Conservation (phyloP, 2,329 filamentous ascomycete species). For the Talaromyces sp. region DNA sequence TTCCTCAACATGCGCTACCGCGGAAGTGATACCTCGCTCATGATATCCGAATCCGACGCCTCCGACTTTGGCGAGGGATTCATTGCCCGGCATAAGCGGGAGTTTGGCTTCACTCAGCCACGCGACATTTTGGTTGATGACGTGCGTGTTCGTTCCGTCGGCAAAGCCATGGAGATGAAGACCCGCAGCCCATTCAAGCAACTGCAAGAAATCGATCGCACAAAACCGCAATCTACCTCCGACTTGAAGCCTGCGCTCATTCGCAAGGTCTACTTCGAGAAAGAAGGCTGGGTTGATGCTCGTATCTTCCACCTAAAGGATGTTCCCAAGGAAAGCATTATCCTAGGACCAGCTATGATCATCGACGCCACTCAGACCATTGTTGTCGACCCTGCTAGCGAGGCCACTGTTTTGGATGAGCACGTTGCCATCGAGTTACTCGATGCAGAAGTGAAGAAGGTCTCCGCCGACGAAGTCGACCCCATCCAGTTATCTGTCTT, state of each 20-base stretch:
- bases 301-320: conserved; percentile 23
- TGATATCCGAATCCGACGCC: conserved; percentile 32
- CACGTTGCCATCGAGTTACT: conserved; percentile 81
- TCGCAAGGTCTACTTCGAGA: conserved; percentile 23
- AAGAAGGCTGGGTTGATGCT: conserved; percentile 20
- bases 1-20: conserved; percentile 42
- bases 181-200: conserved; percentile 15
- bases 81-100: conserved; percentile 31
- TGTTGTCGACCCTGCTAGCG: conserved; percentile 73
- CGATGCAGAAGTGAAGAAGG: conserved; percentile 47
- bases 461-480: conserved; percentile 31
- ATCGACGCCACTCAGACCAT: conserved; percentile 75
- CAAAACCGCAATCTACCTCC: background rate
- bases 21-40: conserved; percentile 41
- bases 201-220: conserved; percentile 15
- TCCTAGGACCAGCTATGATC: conserved; percentile 44
- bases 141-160: conserved; percentile 29
- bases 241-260: conserved; percentile 16
- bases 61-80: conserved; percentile 36
- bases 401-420: conserved; percentile 73
- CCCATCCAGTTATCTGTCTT: conserved; percentile 53
- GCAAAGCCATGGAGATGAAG: conserved; percentile 11
- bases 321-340: conserved; percentile 15
- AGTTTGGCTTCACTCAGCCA: conserved; percentile 38
- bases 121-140: conserved; percentile 38